Evolutionary conservation across 106 monocot species (phyloP), one percentile per base, ranked within the genome.

Genomic region (Dendrobium officinale): DNA sequence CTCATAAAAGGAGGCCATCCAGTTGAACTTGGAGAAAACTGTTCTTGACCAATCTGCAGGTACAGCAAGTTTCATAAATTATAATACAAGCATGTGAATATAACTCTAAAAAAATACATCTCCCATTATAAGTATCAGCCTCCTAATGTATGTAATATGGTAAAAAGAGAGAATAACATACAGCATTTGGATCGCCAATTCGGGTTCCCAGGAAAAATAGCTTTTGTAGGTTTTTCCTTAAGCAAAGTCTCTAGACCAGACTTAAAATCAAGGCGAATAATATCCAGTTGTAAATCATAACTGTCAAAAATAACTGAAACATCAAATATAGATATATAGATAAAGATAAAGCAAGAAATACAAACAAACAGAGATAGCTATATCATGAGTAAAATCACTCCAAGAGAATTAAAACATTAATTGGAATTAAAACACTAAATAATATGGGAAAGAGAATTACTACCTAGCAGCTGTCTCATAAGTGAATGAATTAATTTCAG

Each of bases 1-100:
- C 99, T 88, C 99, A 99, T 99, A 78, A 99, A 99, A 74, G 99
- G 95, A 66, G 99, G 99, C 99, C 99, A 99, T 76, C 99, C 95
- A 70, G 68, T 81, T 78, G 99, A 99, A 81, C 99, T 99, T 29
- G 99, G 99, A 54, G 95, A 95, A 80, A 99, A 99, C 78, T 99
- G 99, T 70, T 99, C 99, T 81, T 99, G 99, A 70, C 99, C 99
- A 83, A 99, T 87, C 98, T 99, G 84, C 49, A 86, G 67, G 48
- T 49, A 26, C 47, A 86, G 8, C 10, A 82, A 18, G 47, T 58
- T 41, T 29, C 40, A 42, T 73, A 72, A 75, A 79, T 27, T 47
- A 80, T 18, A 43, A 42, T 42, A 2, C 8, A 59, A 13, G 20
- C 27, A 20, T 58, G 29, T 26, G 15, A 43, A 31, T 59, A 1